phyloP scores from a whole-genome alignment of 441 rosid genomes.

The Populus trichocarpa region DNA sequence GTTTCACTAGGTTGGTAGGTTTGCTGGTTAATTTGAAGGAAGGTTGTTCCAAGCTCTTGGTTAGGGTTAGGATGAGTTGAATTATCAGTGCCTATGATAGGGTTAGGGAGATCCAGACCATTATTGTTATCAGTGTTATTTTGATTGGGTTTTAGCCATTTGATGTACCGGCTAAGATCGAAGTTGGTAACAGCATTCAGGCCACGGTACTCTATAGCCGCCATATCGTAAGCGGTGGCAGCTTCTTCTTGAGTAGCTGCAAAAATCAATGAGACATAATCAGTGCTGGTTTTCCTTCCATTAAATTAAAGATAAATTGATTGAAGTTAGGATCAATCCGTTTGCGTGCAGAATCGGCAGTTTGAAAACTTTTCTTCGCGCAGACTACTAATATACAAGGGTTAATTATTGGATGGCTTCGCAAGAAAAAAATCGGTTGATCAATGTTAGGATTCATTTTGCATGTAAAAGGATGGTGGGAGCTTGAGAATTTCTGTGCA shows the following conservation, averaged over 20 bases:
- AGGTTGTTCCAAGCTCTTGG: conserved; percentile 22
- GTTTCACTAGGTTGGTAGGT: conserved; percentile 4
- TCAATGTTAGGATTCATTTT: neutral
- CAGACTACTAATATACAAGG: neutral
- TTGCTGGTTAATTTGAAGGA: conserved; percentile 31
- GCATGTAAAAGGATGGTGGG: neutral
- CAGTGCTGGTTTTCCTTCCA: no score
- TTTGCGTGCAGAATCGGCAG: neutral
- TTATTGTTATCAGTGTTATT: neutral
- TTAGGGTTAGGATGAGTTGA: neutral
- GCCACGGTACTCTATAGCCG: conserved; percentile 65
- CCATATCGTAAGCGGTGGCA: conserved; percentile 62
- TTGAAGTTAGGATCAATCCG: neutral
- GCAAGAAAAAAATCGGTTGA: neutral
- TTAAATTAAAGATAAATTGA: neutral
- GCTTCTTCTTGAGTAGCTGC: conserved; percentile 94
- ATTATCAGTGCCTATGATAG: conserved; percentile 3
- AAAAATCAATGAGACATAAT: neutral
- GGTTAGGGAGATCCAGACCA: conserved; percentile 16
- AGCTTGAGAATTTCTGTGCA: no score
- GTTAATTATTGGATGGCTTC: neutral
- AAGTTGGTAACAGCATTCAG: conserved; percentile 44
- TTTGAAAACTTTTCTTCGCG: no score
- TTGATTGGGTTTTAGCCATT: conserved; percentile 41
- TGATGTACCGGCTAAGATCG: conserved; percentile 37